These are phyloP conservation scores for Ophiostoma novo-ulmi DNA, from an alignment of 2,329 filamentous ascomycete genomes.

Conservation along the genomic window DNA sequence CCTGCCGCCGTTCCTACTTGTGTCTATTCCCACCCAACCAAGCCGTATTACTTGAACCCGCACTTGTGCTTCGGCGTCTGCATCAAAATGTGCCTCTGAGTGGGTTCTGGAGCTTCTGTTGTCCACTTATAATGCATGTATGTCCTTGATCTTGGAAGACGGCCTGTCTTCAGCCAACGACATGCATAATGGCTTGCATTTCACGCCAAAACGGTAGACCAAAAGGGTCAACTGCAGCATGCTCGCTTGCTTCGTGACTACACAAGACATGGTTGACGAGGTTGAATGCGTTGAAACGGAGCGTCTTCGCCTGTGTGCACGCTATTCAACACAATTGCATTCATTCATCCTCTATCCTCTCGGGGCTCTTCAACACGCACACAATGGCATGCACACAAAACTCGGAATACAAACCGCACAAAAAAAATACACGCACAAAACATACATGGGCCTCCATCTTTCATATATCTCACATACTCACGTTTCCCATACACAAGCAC, in stretches of 20 bases:
- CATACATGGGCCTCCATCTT: background rate
- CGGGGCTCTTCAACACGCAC: background rate
- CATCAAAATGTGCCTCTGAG: background rate
- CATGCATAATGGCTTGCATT: slow-evolving; percentile 1
- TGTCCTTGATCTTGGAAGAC: background rate
- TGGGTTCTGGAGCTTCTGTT: background rate
- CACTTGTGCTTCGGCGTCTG: slow-evolving; percentile 7
- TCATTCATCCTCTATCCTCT: background rate
- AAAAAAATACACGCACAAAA: background rate
- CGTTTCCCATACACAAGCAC: background rate
- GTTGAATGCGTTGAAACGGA: slow-evolving; percentile 4
- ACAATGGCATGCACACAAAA: background rate
- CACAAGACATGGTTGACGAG: background rate
- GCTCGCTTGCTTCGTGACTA: background rate
- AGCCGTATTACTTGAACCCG: background rate
- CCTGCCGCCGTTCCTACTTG: background rate
- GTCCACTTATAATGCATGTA: background rate
- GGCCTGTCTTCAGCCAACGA: background rate
- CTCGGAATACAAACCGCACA: background rate
- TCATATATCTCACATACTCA: background rate
- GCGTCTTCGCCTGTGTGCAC: background rate
- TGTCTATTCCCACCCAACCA: background rate
- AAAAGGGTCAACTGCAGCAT: slow-evolving; percentile 2
- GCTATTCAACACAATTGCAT: background rate
- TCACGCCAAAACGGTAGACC: slow-evolving; percentile 7